Evolutionary conservation across 2,329 filamentous ascomycete species (phyloP).

Genomic region (Fusarium siculi): DNA sequence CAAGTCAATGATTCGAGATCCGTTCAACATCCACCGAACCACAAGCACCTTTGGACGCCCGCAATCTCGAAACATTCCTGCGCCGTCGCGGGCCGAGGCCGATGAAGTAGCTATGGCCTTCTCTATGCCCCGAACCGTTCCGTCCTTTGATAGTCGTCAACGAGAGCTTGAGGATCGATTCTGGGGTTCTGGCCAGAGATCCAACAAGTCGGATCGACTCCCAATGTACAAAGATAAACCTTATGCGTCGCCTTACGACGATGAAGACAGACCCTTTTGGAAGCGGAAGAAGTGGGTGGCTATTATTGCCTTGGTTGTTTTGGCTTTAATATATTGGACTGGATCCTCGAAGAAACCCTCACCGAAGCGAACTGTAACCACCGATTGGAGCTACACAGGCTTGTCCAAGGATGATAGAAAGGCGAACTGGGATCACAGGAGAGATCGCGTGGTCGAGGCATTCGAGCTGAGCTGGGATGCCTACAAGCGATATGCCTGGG

Average conservation of each 20-base stretch:
- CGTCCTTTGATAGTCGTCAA: constrained; percentile 73
- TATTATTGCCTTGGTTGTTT: constrained; percentile 61
- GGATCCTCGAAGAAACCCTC: constrained; percentile 61
- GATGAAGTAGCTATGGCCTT: constrained; percentile 71
- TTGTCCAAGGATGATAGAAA: constrained; percentile 58
- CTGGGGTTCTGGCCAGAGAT: constrained; percentile 64
- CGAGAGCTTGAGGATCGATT: constrained; percentile 72
- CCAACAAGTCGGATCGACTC: constrained; percentile 58
- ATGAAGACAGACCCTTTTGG: constrained; percentile 67
- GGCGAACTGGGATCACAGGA: constrained; percentile 80
- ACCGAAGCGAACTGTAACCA: constrained; percentile 50
- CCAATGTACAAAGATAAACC: constrained; percentile 99
- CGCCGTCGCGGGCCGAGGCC: constrained; percentile 60
- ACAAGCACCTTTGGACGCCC: constrained; percentile 61
- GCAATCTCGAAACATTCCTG: constrained; percentile 57
- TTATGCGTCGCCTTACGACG: constrained; percentile 69
- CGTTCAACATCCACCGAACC: constrained; percentile 55
- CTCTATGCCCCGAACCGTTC: constrained; percentile 74
- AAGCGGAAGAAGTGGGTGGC: constrained; percentile 70
- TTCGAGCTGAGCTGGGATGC: constrained; percentile 93
- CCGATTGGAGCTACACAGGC: constrained; percentile 68
- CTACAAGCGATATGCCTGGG: constrained; percentile 95
- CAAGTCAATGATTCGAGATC: constrained; percentile 55
- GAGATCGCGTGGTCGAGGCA: constrained; percentile 85
- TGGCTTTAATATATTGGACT: constrained; percentile 76